Conservation (phyloP, 805 yeast genomes). For the Yarrowia bubula region DNA sequence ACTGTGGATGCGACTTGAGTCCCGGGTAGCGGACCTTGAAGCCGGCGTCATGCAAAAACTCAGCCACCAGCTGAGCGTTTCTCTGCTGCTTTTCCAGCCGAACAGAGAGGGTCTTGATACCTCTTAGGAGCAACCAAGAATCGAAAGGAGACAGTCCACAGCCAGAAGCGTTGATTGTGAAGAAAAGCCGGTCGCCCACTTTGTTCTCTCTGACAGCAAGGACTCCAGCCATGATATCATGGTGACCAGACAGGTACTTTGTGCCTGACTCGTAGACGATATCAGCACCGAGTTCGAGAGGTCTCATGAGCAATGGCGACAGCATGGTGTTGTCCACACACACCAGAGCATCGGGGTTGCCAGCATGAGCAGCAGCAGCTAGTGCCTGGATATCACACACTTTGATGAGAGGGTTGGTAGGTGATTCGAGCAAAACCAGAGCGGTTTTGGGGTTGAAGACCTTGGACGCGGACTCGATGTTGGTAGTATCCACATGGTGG, state of each 20-base stretch:
- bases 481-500: constrained; percentile 78
- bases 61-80: constrained; percentile 73
- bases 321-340: constrained; percentile 97
- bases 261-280: constrained; percentile 94
- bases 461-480: constrained; percentile 57
- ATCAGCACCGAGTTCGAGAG: constrained; percentile 83
- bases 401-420: constrained; percentile 90
- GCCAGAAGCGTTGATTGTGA: constrained; percentile 84
- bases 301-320: constrained; percentile 84
- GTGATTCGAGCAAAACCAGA: constrained; percentile 83
- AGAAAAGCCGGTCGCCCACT: constrained; percentile 67
- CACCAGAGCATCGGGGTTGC: constrained; percentile 67
- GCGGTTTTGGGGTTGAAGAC: constrained; percentile 59
- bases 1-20: constrained; percentile 73
- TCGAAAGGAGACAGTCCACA: constrained; percentile 91
- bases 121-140: constrained; percentile 83
- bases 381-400: constrained; percentile 76
- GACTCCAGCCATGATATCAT: constrained; percentile 95
- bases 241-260: constrained; percentile 90
- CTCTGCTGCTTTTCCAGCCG: constrained; percentile 85
- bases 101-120: constrained; percentile 82
- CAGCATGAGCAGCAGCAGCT: constrained; percentile 61
- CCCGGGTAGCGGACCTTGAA: constrained; percentile 87
- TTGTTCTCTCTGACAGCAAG: constrained; percentile 65
- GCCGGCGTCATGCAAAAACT: constrained; percentile 64